Evolutionary conservation across 1,284 basidiomycete species (phyloP).

Genomic region (Abortiporus biennis): DNA sequence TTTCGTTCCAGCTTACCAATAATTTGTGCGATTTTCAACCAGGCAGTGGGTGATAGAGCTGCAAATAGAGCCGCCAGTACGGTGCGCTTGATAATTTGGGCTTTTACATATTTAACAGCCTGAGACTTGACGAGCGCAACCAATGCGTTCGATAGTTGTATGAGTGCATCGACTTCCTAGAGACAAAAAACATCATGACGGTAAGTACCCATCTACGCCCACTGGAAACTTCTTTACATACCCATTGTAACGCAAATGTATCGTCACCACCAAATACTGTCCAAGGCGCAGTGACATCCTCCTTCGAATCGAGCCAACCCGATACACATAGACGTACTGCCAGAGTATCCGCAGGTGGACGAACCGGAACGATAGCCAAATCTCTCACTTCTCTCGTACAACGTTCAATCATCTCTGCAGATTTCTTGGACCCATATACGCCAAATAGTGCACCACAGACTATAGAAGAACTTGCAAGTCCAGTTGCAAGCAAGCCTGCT

Average conservation of each 20-base stretch:
- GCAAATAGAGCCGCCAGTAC: conserved; percentile 43
- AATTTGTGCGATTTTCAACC: conserved; percentile 47
- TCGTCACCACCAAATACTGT: conserved; percentile 45
- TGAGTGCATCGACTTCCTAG: conserved; percentile 51
- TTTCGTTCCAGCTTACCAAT: conserved; percentile 32
- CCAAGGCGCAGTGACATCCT: conserved; percentile 51
- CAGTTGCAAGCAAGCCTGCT: conserved; percentile 45
- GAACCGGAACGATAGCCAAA: conserved; percentile 43
- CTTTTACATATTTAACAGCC: conserved; percentile 44
- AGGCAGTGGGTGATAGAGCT: conserved; percentile 46
- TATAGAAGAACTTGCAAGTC: conserved; percentile 48
- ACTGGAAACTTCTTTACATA: conserved; percentile 20
- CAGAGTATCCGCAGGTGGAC: conserved; percentile 36
- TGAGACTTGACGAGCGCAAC: conserved; percentile 39
- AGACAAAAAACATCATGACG: neutral
- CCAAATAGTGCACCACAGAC: conserved; percentile 56
- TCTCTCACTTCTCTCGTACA: conserved; percentile 52
- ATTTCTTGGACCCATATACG: conserved; percentile 45
- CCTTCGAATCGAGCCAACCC: conserved; percentile 41
- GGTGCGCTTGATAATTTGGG: conserved; percentile 44
- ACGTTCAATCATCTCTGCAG: conserved; percentile 41
- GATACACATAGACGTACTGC: conserved; percentile 50
- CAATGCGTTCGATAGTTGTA: conserved; percentile 44
- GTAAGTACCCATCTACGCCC: neutral
- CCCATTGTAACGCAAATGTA: conserved; percentile 56